A percentile compares a stretch with the other conserved stretches of the same genome.
phyloP scores from a whole-genome alignment of 2,329 filamentous ascomycete species.

The Fusarium circinatum region DNA sequence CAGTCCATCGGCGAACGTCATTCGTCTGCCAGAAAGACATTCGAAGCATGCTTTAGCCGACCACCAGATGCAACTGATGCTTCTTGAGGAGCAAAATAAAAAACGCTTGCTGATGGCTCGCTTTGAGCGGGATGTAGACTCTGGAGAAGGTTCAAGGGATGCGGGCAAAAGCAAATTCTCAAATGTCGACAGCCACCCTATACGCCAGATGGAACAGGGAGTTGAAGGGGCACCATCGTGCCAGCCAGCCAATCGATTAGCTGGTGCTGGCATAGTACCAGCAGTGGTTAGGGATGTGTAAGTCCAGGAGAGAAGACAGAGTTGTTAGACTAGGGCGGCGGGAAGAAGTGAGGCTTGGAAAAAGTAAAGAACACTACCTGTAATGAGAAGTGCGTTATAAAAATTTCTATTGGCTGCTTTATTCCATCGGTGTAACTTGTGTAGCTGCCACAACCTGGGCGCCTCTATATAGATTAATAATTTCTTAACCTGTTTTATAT shows the following conservation, averaged over 20 bases:
- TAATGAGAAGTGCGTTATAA: too few species aligned
- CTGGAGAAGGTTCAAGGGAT: background rate
- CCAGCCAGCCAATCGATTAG: background rate
- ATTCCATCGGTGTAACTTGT: too few species aligned
- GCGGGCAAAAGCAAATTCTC: background rate
- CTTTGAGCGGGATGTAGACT: too few species aligned
- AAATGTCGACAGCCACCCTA: fast-evolving
- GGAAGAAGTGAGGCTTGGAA: too few species aligned
- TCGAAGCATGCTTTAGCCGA: fast-evolving
- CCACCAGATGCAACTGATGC: background rate
- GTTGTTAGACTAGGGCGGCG: background rate
- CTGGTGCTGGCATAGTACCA: background rate
- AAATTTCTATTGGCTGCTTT: too few species aligned
- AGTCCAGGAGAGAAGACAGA: background rate
- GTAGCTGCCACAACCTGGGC: too few species aligned
- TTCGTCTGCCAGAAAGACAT: background rate
- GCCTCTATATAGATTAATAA: too few species aligned
- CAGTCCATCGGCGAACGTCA: too few species aligned
- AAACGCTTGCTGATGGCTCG: background rate
- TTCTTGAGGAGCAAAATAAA: background rate
- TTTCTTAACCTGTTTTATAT: too few species aligned
- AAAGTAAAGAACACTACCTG: too few species aligned
- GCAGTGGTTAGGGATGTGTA: background rate
- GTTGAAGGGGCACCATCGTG: background rate
- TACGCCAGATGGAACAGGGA: too few species aligned